Conservation (phyloP, 1,139 yeast species). For the Chernovozyma sophiae-reginae region DNA sequence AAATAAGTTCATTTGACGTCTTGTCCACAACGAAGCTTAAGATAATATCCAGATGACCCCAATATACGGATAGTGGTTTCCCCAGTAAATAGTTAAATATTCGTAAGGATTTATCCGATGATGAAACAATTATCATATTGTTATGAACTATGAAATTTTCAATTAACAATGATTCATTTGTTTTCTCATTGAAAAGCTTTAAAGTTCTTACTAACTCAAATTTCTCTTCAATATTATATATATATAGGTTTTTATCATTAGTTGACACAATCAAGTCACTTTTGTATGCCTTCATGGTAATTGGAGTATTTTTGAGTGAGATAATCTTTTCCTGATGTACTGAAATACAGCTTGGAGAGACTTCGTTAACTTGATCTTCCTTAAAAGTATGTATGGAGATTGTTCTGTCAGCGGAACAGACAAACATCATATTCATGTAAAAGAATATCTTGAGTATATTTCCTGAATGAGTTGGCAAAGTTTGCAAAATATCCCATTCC, state of each 20-base stretch:
- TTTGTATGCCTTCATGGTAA: slow-evolving; percentile 25
- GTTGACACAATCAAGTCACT: slow-evolving; percentile 48
- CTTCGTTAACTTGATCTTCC: slow-evolving; percentile 7
- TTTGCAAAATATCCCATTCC: slow-evolving; percentile 53
- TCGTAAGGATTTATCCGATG: slow-evolving; percentile 56
- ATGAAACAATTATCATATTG: slow-evolving; percentile 38
- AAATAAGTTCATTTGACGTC: slow-evolving; percentile 24
- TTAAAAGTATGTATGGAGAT: slow-evolving; percentile 46
- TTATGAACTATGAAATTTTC: slow-evolving; percentile 34
- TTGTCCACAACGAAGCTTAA: slow-evolving; percentile 31
- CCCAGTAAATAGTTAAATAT: slow-evolving; percentile 45
- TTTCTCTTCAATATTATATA: slow-evolving; percentile 30
- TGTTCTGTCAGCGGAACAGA: slow-evolving; percentile 58
- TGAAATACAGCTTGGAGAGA: slow-evolving; percentile 14
- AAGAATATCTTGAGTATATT: slow-evolving; percentile 39
- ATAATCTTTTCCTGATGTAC: slow-evolving; percentile 42
- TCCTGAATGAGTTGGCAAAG: slow-evolving; percentile 56
- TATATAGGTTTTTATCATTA: slow-evolving; percentile 44
- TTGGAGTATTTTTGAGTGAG: slow-evolving; percentile 48
- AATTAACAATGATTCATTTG: slow-evolving; percentile 36
- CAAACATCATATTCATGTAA: slow-evolving; percentile 33
- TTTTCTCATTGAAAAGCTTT: slow-evolving; percentile 34
- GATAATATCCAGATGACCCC: slow-evolving; percentile 66
- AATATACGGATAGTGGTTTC: slow-evolving; percentile 42
- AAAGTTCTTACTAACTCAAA: slow-evolving; percentile 36